These are phyloP conservation scores for Eutypella sp. DNA, from an alignment of 2,329 filamentous ascomycete species.

Conservation along the genomic window DNA sequence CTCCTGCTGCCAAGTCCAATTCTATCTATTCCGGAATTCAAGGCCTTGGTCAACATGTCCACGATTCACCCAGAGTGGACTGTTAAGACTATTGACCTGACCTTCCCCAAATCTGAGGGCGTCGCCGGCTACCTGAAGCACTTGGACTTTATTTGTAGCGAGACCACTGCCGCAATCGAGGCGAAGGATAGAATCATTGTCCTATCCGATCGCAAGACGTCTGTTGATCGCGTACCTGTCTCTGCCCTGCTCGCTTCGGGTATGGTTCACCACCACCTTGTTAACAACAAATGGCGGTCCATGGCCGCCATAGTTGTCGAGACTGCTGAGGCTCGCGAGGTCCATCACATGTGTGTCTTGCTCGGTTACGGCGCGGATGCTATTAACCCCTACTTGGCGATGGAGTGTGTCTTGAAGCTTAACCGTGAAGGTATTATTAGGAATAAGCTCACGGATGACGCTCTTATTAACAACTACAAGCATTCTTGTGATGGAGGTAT, in stretches of 20 bases:
- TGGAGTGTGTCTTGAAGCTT: slow-evolving; percentile 96
- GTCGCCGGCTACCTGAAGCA: slow-evolving; percentile 80
- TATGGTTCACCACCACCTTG: slow-evolving; percentile 92
- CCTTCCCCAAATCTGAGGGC: slow-evolving; percentile 82
- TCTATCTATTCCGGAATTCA: slow-evolving; percentile 85
- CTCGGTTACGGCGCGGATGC: slow-evolving; percentile 93
- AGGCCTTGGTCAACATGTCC: slow-evolving; percentile 74
- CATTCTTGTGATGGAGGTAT: slow-evolving; percentile 95
- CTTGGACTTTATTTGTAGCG: slow-evolving; percentile 82
- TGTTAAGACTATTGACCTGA: slow-evolving; percentile 86
- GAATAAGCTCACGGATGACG: slow-evolving; percentile 77
- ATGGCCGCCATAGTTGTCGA: slow-evolving; percentile 83
- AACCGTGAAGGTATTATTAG: slow-evolving; percentile 89
- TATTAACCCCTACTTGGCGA: slow-evolving; percentile 89
- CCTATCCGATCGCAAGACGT: slow-evolving; percentile 83
- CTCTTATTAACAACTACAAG: slow-evolving; percentile 92
- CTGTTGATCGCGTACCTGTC: slow-evolving; percentile 74
- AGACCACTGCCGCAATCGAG: slow-evolving; percentile 78
- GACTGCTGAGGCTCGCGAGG: slow-evolving; percentile 92
- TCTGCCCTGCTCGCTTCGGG: slow-evolving; percentile 84
- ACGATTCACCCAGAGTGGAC: slow-evolving; percentile 73
- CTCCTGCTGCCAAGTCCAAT: slow-evolving; percentile 84
- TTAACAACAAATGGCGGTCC: slow-evolving; percentile 93
- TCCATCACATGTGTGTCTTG: slow-evolving; percentile 98
- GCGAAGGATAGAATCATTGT: slow-evolving; percentile 80